Evolutionary conservation across 2,329 filamentous ascomycete genomes (phyloP).

Genomic region (Aspergillus versicolor): DNA sequence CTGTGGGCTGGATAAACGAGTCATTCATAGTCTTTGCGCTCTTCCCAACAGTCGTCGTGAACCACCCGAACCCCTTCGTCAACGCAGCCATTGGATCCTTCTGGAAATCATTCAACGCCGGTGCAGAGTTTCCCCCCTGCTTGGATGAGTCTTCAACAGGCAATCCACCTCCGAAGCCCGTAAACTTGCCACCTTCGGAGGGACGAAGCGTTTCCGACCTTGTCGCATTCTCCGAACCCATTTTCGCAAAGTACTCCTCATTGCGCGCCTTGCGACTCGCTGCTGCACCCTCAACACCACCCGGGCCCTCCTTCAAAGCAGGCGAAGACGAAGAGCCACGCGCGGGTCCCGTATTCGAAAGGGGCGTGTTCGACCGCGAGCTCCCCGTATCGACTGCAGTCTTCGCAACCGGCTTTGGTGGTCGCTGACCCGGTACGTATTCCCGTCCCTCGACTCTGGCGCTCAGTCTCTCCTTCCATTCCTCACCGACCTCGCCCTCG

Average conservation of each 20-base stretch:
- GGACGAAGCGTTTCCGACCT: constrained; percentile 75
- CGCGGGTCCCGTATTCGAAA: constrained; percentile 18
- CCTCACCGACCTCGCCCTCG: constrained; percentile 83
- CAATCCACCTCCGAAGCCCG: constrained; percentile 81
- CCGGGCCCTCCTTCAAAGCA: constrained; percentile 9
- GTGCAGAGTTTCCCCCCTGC: constrained; percentile 30
- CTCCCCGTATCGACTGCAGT: constrained; percentile 35
- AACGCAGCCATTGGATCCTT: constrained; percentile 85
- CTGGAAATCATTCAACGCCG: constrained; percentile 82
- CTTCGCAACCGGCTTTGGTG: constrained; percentile 37
- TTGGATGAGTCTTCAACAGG: constrained; percentile 48
- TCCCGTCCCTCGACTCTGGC: constrained; percentile 86
- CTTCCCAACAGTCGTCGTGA: constrained; percentile 82
- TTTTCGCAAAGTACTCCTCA: constrained; percentile 84
- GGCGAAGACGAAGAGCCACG: constrained; percentile 22
- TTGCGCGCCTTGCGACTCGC: constrained; percentile 63
- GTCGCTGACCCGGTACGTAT: constrained; percentile 73
- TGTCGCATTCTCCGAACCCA: constrained; percentile 79
- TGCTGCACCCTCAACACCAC: constrained; percentile 32
- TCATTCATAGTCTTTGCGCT: constrained; percentile 90
- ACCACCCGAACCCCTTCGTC: constrained; percentile 93
- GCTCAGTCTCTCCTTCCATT: constrained; percentile 87
- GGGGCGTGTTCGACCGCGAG: constrained; percentile 29
- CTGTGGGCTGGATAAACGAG: constrained; percentile 87
- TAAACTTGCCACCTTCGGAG: constrained; percentile 88